Conservation (phyloP, 176 grass and related monocot genomes). For the Aegilops bicornis region DNA sequence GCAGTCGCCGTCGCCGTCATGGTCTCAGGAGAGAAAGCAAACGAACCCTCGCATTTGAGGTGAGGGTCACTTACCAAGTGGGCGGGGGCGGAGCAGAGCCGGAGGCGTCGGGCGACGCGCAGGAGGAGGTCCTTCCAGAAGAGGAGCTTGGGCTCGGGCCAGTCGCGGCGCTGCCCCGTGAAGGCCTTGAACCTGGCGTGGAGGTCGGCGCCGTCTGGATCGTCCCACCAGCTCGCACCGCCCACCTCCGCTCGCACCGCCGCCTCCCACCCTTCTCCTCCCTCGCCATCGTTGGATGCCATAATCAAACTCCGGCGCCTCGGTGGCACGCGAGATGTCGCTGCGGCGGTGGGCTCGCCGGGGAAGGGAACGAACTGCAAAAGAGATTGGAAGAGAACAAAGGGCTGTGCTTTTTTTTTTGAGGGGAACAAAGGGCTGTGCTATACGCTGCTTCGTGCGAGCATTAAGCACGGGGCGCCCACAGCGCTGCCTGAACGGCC, state of each 20-base stretch:
- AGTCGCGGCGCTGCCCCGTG: conserved; percentile 68
- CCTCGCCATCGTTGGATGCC: background rate
- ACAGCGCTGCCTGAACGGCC: too few species aligned
- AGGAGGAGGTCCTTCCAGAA: conserved; percentile 71
- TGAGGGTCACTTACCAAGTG: conserved; percentile 31
- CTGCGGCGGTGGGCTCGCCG: conserved; percentile 3
- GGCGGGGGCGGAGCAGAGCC: conserved; percentile 37
- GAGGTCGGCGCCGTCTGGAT: conserved; percentile 40
- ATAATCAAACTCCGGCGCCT: background rate
- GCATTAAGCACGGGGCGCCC: too few species aligned
- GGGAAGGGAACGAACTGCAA: background rate
- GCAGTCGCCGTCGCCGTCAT: background rate
- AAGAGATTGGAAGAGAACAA: background rate
- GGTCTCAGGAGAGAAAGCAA: conserved; percentile 6
- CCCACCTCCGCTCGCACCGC: conserved; percentile 54
- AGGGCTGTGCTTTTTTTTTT: too few species aligned
- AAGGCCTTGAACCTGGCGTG: conserved; percentile 76
- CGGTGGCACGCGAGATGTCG: background rate
- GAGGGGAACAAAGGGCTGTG: background rate
- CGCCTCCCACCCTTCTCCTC: conserved; percentile 37
- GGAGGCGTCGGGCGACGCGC: conserved; percentile 49
- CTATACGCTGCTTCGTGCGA: background rate
- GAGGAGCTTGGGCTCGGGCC: conserved; percentile 51
- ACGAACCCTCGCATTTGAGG: background rate
- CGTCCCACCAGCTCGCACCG: conserved; percentile 46